Percentiles rank a stretch among this genome's conserved stretches.
phyloP scores from a whole-genome alignment of 352 stramenopile genomes.

The Phytophthora melonis region DNA sequence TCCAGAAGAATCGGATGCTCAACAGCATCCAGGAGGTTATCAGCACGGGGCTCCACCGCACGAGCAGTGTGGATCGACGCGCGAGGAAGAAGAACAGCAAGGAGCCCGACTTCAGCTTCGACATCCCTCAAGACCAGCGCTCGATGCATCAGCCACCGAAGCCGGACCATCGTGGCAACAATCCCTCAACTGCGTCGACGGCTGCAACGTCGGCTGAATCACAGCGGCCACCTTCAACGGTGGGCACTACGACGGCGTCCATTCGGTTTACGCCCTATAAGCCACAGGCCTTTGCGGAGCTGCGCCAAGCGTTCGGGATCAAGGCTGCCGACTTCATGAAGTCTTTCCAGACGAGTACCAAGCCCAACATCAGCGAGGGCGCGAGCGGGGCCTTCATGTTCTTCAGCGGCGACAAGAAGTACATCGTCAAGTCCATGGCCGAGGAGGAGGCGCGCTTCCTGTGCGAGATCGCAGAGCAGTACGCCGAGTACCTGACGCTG shows the following conservation, averaged over 20 bases:
- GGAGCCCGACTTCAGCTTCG: constrained; percentile 43
- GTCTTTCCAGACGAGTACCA: constrained; percentile 86
- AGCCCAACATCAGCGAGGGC: constrained; percentile 92
- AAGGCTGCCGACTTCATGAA: constrained; percentile 66
- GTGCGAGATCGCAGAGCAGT: constrained; percentile 85
- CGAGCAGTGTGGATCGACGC: constrained; percentile 33
- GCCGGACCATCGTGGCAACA: constrained; percentile 21
- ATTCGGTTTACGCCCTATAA: constrained; percentile 85
- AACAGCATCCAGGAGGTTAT: constrained; percentile 41
- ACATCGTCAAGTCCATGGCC: constrained; percentile 93
- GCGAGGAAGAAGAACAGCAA: constrained; percentile 31
- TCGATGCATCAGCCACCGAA: constrained; percentile 25
- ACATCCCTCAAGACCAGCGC: constrained; percentile 44
- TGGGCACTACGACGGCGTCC: constrained; percentile 30
- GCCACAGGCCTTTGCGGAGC: constrained; percentile 74
- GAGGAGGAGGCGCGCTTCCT: constrained; percentile 85
- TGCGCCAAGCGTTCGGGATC: constrained; percentile 79
- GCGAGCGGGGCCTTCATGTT: constrained; percentile 93
- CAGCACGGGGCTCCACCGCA: constrained; percentile 36
- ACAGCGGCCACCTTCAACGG: constrained; percentile 4
- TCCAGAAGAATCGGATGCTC: constrained; percentile 38
- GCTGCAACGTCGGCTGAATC: constrained; percentile 18
- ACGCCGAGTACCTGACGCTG: constrained; percentile 85
- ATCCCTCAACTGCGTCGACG: constrained; percentile 41
- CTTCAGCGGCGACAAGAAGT: constrained; percentile 90